phyloP scores from a whole-genome alignment of 1,139 yeast species.

The Suhomyces atakaporum region DNA sequence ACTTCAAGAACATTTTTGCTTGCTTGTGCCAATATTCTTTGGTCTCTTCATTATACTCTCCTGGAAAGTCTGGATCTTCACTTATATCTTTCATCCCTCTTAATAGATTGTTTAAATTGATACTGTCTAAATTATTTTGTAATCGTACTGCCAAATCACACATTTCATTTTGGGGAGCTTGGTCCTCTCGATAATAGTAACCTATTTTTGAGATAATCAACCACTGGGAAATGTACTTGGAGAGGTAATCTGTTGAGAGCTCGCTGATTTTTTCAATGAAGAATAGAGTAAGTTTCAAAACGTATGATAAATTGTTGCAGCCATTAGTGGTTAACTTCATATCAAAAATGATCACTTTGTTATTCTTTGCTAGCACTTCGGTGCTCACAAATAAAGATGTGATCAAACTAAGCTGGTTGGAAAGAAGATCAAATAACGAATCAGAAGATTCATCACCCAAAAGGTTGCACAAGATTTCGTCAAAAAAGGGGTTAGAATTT shows the following conservation, averaged over 20 bases:
- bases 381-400: conserved; percentile 39
- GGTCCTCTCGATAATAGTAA: conserved; percentile 40
- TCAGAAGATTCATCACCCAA: conserved; percentile 61
- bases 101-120: conserved; percentile 39
- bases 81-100: conserved; percentile 37
- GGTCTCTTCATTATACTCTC: conserved; percentile 21
- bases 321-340: conserved; percentile 46
- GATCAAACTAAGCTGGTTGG: conserved; percentile 26
- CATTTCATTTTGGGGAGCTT: conserved; percentile 48
- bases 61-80: conserved; percentile 22
- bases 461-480: conserved; percentile 53
- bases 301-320: conserved; percentile 24
- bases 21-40: conserved; percentile 39
- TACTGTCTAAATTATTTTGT: conserved; percentile 20
- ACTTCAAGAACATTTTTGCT: conserved; percentile 33
- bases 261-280: conserved; percentile 19
- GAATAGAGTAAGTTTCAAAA: conserved; percentile 32
- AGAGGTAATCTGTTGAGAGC: conserved; percentile 8
- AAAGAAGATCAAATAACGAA: conserved; percentile 42
- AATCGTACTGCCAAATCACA: conserved; percentile 38
- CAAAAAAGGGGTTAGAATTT: conserved; percentile 24
- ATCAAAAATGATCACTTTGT: conserved; percentile 45
- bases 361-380: conserved; percentile 36
- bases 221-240: conserved; percentile 40
- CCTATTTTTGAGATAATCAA: conserved; percentile 46